phyloP scores from a whole-genome alignment of 2,329 filamentous ascomycete genomes.

The Albifimbria verrucaria region DNA sequence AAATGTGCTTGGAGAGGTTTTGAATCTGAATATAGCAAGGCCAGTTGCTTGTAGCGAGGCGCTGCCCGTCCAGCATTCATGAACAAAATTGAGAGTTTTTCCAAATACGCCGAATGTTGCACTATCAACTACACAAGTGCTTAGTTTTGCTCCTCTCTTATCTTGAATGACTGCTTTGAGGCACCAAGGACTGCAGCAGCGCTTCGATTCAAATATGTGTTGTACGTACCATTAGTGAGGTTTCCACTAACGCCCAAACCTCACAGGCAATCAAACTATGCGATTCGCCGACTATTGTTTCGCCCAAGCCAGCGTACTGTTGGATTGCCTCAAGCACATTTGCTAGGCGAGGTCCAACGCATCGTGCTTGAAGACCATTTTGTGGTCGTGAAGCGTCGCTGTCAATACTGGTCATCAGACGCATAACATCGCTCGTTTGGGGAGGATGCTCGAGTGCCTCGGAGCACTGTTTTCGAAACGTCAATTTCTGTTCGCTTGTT shows the following conservation, averaged over 20 bases:
- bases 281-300: conserved; percentile 32
- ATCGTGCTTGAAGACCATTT: conserved; percentile 20
- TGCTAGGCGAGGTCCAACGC: conserved; percentile 37
- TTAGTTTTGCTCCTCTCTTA: too few species aligned
- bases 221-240: conserved; percentile 34
- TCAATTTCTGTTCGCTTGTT: conserved; percentile 28
- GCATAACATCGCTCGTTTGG: conserved; percentile 32
- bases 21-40: conserved; percentile 35
- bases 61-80: conserved; percentile 37
- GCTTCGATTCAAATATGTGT: too few species aligned
- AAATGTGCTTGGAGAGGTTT: conserved; percentile 30
- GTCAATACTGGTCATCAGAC: conserved; percentile 35
- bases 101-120: conserved; percentile 29
- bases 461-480: conserved; percentile 18
- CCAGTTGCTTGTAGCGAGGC: conserved; percentile 35
- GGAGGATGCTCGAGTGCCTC: conserved; percentile 20
- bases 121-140: conserved; percentile 21
- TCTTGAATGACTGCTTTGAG: too few species aligned
- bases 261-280: conserved; percentile 42
- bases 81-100: conserved; percentile 35
- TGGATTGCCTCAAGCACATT: conserved; percentile 38
- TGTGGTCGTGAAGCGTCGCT: conserved; percentile 3
- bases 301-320: conserved; percentile 39
- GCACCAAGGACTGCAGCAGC: not conserved
- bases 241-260: conserved; percentile 41